Conservation (phyloP, 306 rosid genomes). For the Hippophae tibetana region DNA sequence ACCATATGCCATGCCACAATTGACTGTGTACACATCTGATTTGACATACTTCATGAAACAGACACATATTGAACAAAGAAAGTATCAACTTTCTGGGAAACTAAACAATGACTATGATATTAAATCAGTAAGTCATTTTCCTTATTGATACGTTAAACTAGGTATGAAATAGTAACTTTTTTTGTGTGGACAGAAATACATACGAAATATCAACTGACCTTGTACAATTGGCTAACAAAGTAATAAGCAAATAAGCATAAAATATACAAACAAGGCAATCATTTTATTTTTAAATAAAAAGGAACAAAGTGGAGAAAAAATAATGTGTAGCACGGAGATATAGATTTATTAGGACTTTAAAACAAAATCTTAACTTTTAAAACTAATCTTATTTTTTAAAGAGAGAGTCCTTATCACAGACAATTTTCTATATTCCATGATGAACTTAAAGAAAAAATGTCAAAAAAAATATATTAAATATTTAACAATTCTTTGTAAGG, state of each 20-base stretch:
- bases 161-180: no score
- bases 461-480: background rate
- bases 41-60: conserved; percentile 53
- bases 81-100: conserved; percentile 5
- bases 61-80: conserved; percentile 2
- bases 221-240: background rate
- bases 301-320: no score
- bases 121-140: background rate
- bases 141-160: background rate
- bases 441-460: no score
- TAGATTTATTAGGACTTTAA: no score
- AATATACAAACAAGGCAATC: background rate
- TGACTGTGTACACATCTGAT: conserved; percentile 74
- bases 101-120: background rate
- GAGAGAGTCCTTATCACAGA: no score
- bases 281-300: background rate
- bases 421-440: no score
- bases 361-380: no score
- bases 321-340: no score
- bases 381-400: no score
- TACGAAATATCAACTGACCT: background rate
- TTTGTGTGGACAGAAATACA: background rate
- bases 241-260: background rate
- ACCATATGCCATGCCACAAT: conserved; percentile 83
- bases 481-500: background rate